Evolutionary conservation across 2,329 filamentous ascomycete species (phyloP).

Genomic region (Cryphonectria carpinicola): DNA sequence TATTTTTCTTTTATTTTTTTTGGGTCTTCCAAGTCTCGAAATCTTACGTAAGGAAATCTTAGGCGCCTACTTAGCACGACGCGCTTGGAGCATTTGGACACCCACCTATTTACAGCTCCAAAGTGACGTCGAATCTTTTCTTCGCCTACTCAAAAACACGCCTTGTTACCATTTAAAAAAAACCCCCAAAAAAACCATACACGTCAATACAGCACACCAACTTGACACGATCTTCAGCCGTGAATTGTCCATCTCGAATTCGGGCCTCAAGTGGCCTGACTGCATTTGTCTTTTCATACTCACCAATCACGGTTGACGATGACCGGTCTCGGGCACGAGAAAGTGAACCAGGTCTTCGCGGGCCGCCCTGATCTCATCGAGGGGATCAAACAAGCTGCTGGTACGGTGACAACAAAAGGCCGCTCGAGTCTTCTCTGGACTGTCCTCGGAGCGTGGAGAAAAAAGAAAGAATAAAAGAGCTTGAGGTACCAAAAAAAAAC

Average conservation of each 20-base stretch:
- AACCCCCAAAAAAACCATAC: background rate
- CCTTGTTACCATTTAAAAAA: background rate
- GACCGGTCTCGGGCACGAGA: slow-evolving; percentile 52
- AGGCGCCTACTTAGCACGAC: background rate
- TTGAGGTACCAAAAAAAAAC: background rate
- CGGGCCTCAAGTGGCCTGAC: background rate
- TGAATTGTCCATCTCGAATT: background rate
- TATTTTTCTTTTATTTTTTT: background rate
- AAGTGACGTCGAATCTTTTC: slow-evolving; percentile 16
- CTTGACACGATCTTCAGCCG: background rate
- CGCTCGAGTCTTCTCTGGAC: background rate
- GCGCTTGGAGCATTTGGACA: background rate
- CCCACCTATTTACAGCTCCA: background rate
- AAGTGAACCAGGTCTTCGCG: slow-evolving; percentile 56
- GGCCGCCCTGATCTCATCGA: slow-evolving; percentile 60
- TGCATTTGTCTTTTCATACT: background rate
- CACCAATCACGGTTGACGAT: background rate
- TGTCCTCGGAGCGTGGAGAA: background rate
- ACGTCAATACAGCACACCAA: background rate
- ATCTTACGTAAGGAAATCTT: background rate
- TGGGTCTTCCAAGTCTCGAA: background rate
- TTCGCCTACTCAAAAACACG: slow-evolving; percentile 4
- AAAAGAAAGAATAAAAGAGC: background rate
- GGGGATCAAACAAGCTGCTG: slow-evolving; percentile 56
- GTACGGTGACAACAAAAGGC: slow-evolving; percentile 40